Percentiles rank a stretch among this genome's conserved stretches.
phyloP scores from a whole-genome alignment of 352 stramenopile species.

The Peronosclerospora sorghi region DNA sequence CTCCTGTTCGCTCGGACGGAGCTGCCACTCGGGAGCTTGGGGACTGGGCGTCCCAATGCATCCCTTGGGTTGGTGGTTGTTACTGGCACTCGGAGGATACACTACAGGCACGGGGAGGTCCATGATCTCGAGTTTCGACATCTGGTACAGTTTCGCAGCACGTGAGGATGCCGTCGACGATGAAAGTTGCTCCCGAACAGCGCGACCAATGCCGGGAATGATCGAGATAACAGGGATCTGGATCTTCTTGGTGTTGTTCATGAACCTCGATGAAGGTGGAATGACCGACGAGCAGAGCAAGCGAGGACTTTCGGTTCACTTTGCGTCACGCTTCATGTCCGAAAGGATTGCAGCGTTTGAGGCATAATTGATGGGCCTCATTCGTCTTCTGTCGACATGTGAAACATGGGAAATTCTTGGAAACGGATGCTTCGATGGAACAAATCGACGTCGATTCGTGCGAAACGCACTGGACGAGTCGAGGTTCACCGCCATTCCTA shows the following conservation, averaged over 20 bases:
- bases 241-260: conserved; percentile 3
- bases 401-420: too few relatives aligned
- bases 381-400: too few relatives aligned
- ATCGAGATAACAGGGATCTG: conserved; percentile 30
- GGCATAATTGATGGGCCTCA: too few relatives aligned
- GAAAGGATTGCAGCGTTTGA: too few relatives aligned
- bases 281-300: too few relatives aligned
- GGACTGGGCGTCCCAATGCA: background rate
- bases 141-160: conserved; percentile 16
- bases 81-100: conserved; percentile 9
- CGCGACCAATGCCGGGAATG: conserved; percentile 23
- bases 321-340: too few relatives aligned
- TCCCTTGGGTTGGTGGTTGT: conserved; percentile 17
- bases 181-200: conserved; percentile 21
- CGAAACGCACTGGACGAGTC: too few relatives aligned
- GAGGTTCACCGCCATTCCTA: too few relatives aligned
- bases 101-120: conserved; percentile 24
- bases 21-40: conserved; percentile 10
- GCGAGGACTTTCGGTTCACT: too few relatives aligned
- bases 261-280: too few relatives aligned
- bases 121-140: conserved; percentile 19
- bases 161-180: conserved; percentile 7
- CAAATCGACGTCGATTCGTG: too few relatives aligned
- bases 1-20: conserved; percentile 13
- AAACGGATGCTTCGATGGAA: too few relatives aligned